A percentile compares a stretch with the other conserved stretches of the same genome.
These are phyloP conservation scores for Sphaerulina musiva DNA, from an alignment of 2,329 filamentous ascomycete genomes.

Conservation along the genomic window DNA sequence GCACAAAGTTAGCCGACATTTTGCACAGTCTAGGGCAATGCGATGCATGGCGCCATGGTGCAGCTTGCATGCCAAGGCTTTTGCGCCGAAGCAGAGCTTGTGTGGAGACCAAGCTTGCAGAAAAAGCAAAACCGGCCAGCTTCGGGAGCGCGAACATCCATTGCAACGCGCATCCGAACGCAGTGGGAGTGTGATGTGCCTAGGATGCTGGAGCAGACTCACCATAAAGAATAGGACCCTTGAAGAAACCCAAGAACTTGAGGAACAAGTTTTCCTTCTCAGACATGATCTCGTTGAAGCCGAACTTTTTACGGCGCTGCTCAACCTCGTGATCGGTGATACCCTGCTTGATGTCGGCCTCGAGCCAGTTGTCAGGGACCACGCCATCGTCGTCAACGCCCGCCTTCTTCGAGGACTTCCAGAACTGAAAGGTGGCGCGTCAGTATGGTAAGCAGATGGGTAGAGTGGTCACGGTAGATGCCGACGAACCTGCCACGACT, in stretches of 20 bases:
- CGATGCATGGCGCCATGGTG: slow-evolving; percentile 10
- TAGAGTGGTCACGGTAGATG: neutral
- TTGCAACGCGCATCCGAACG: slow-evolving; percentile 20
- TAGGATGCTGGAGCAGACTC: slow-evolving; percentile 34
- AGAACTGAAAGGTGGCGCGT: slow-evolving; percentile 41
- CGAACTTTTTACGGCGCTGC: slow-evolving; percentile 56
- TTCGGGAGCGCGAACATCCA: slow-evolving; percentile 16
- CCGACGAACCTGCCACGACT: slow-evolving; percentile 45
- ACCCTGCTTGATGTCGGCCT: slow-evolving; percentile 61
- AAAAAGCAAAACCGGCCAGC: slow-evolving; percentile 12
- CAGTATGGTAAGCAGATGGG: slow-evolving; percentile 8
- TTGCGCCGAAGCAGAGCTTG: slow-evolving; percentile 24
- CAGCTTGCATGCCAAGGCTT: slow-evolving; percentile 19
- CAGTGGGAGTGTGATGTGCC: slow-evolving; percentile 5
- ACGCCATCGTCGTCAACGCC: slow-evolving; percentile 34
- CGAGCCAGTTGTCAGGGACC: slow-evolving; percentile 61
- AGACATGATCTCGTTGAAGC: slow-evolving; percentile 65
- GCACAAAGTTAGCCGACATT: slow-evolving; percentile 22
- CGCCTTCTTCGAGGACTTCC: slow-evolving; percentile 38
- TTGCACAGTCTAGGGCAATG: neutral
- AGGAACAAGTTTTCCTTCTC: slow-evolving; percentile 71
- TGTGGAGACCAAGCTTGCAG: slow-evolving; percentile 17
- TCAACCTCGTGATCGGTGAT: slow-evolving; percentile 56
- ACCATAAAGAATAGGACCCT: slow-evolving; percentile 71
- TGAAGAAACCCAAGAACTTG: slow-evolving; percentile 71